Evolutionary conservation across 2,329 filamentous ascomycete genomes (phyloP), one percentile per base, ranked within the genome.

Genomic region (Calonectria naviculata): DNA sequence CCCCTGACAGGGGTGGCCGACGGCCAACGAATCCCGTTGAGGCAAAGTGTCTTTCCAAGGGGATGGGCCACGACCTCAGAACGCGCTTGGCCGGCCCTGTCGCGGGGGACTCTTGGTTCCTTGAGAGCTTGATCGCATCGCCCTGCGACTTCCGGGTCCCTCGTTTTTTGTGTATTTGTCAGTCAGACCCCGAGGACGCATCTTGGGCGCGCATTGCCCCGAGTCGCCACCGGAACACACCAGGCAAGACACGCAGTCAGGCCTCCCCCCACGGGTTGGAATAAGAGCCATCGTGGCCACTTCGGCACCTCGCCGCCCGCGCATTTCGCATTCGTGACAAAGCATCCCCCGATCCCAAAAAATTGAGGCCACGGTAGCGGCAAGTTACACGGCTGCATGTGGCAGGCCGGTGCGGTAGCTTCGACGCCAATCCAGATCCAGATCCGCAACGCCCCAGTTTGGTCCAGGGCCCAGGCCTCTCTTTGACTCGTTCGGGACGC

Each of bases 291-390:
- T 58, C 36, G 29, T 46, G 15, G 52, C 21, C 63, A 34, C 47
- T 19, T 31, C 10, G 10, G 15, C 36, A 10, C 36, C 36, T 38
- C 49, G 36, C 34, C 15, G 34, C 41, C 47, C 34, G 29, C 26
- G 36, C 5, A 65, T 36, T 13, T 21, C 36, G 36, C 19, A 34
- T 63, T 47, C 38, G 36, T 44, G 62, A 52, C 62, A 65, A 49
- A 47, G 19, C 62, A 65, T 41, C 10, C 31, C 34, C 7, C 9
- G 36, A 17, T 8, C 6, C 41, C 41, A 19, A 44, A 21, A 47
- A 67, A 26, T 67, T 49, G 65, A 67, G 65, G 65, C 65, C 65
- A 67, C 65, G 65, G 52, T 67, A 67, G 65, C 65, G 65, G 56
- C 28, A 61, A 58, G 52, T 58, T 58, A 41, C 56, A 58, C 29